Percentiles rank a stretch among this genome's conserved stretches.
These are phyloP conservation scores for Dactylonectria macrodidyma DNA, from an alignment of 2,329 filamentous ascomycete species.

Conservation along the genomic window DNA sequence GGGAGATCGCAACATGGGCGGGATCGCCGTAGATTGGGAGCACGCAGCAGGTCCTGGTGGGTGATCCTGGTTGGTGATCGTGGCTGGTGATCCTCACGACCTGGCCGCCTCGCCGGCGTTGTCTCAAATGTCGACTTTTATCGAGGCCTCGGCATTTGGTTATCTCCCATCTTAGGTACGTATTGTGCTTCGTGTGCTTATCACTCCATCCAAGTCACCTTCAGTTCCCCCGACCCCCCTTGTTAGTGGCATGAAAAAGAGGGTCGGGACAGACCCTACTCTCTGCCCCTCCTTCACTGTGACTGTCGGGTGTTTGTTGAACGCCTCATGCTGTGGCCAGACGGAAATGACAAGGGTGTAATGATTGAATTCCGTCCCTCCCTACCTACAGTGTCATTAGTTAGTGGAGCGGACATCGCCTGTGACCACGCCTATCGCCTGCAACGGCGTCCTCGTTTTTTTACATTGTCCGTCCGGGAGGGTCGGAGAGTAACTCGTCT, in stretches of 20 bases:
- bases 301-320: slow-evolving; percentile 9
- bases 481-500: not conserved
- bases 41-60: not conserved
- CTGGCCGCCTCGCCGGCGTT: no score
- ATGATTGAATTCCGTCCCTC: not conserved
- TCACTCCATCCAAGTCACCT: no score
- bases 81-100: no score
- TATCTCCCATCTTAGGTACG: not conserved
- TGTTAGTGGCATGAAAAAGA: not conserved
- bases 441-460: not conserved
- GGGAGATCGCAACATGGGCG: slow-evolving; percentile 25
- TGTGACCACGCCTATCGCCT: not conserved
- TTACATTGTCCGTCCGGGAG: not conserved
- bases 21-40: not conserved
- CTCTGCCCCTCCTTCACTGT: slow-evolving; percentile 18
- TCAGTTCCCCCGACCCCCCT: no score
- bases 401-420: not conserved
- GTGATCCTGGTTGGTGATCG: not conserved
- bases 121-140: no score
- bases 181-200: not conserved
- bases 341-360: not conserved
- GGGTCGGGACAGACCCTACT: not conserved
- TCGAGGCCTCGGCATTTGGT: no score
- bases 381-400: no score
- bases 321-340: not conserved